Evolutionary conservation across 305 asterid genomes (phyloP), one percentile per base, ranked within the genome.

Genomic region (Solanum aculeatissimum): DNA sequence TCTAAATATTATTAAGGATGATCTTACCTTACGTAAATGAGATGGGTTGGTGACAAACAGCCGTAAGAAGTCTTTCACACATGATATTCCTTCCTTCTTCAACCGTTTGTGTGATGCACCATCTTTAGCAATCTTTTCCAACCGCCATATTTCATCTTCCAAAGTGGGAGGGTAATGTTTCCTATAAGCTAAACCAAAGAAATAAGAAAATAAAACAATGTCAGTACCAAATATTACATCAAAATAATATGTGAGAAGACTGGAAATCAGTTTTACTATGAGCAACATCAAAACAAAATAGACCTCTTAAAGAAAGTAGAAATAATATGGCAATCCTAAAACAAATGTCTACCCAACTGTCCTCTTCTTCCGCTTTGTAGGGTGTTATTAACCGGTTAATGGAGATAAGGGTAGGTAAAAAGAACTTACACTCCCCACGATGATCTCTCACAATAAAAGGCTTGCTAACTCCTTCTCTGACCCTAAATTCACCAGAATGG

Each of bases 361-460:
- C 80, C n/a, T 72, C 23, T 75, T 77, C 40, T 49, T 40, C 63
- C 27, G 2, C 63, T 14, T 45, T 16, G 81, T 40, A 45, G 60
- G 60, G 21, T 49, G 43, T 27, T 77, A 77, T 51, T 51, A 77
- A 77, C 27, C n/a, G 43, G 49, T 32, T 14, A 18, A 6, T 21
- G 45, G 70, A 29, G 35, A 47, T 51, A 79, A 45, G 19, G 63
- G 58, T 13, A 43, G 19, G 53, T 21, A 51, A n/a, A 81, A 79
- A 29, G 84, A 85, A 91, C 98, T 91, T 90, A 96, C 99, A 87
- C 86, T 94, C 97, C 78, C 99, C 99, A 1, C 99, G 93, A 10
- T 96, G 99, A 89, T 96, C 99, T 86, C 93, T 94, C 21, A 96
- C 98, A 85, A 88, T 90, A 86, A 96, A 94, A 19, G 95, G 87